Conservation (phyloP, 306 rosid species). For the Oemleria cerasiformis region DNA sequence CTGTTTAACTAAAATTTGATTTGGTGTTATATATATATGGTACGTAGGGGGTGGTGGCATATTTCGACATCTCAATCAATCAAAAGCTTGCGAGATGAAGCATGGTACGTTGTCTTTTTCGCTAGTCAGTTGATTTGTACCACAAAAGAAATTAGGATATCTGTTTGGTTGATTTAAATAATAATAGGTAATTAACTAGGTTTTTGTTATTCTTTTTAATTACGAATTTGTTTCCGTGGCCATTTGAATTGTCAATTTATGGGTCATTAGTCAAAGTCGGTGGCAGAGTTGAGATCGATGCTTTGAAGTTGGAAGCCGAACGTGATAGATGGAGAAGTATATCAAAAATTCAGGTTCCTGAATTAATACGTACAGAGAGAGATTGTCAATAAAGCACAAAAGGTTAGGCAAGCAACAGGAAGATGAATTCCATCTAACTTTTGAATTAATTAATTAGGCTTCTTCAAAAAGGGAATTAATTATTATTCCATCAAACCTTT, state of each 20-base stretch:
- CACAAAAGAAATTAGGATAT: slow-evolving; percentile 13
- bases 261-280: slow-evolving; percentile 49
- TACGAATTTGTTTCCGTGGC: not conserved
- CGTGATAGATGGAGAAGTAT: slow-evolving; percentile 26
- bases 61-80: slow-evolving; percentile 2
- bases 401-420: slow-evolving; percentile 46
- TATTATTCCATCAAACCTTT: slow-evolving; percentile 19
- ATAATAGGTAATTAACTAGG: not conserved
- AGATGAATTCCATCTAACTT: slow-evolving; percentile 9
- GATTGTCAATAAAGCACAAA: slow-evolving; percentile 35
- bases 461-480: slow-evolving; percentile 29
- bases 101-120: not conserved
- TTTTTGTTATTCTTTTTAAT: slow-evolving; percentile 22
- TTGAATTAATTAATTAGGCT: slow-evolving; percentile 48
- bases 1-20: too few relatives aligned
- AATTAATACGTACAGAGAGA: not conserved
- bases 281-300: slow-evolving; percentile 28
- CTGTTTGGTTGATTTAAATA: not conserved
- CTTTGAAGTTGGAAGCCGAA: slow-evolving; percentile 29
- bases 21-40: too few relatives aligned
- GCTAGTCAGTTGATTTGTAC: not conserved
- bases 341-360: slow-evolving; percentile 17
- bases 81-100: not conserved
- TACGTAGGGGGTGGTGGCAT: not conserved
- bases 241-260: not conserved